Evolutionary conservation across 805 yeast species (phyloP).

Genomic region (Debaryomyces hansenii): DNA sequence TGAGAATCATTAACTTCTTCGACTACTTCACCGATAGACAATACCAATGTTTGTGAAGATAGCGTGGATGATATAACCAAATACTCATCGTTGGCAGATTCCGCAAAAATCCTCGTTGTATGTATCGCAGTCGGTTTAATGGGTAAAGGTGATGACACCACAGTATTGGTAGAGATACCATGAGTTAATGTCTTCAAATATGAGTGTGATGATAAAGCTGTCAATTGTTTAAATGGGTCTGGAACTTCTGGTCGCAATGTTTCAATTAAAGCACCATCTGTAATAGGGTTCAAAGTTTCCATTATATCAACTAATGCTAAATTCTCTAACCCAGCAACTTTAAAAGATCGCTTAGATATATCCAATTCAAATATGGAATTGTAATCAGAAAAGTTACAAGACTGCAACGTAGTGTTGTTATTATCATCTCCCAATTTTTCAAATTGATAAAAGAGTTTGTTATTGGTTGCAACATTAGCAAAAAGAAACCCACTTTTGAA

Average conservation of each 20-base stretch:
- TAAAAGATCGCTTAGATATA: conserved; percentile 2
- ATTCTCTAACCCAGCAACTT: conserved; percentile 48
- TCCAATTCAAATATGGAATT: neutral
- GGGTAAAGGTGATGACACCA: conserved; percentile 80
- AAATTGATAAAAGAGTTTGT: conserved; percentile 74
- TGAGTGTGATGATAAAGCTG: conserved; percentile 41
- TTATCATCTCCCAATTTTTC: conserved; percentile 68
- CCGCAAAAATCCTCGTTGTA: conserved; percentile 52
- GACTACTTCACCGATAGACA: conserved; percentile 77
- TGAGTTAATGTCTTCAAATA: conserved; percentile 49
- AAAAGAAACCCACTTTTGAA: conserved; percentile 76
- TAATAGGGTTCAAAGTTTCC: conserved; percentile 54
- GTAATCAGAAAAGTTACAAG: conserved; percentile 6
- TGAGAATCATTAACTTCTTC: conserved; percentile 73
- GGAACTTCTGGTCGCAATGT: conserved; percentile 8
- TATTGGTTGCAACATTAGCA: conserved; percentile 61
- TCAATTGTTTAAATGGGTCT: conserved; percentile 20
- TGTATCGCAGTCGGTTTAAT: conserved; percentile 57
- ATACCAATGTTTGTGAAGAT: conserved; percentile 64
- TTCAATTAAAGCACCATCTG: conserved; percentile 23
- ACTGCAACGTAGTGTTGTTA: conserved; percentile 21
- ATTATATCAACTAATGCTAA: conserved; percentile 56
- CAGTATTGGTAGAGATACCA: conserved; percentile 59
- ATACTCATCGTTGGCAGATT: conserved; percentile 56
- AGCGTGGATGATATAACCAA: conserved; percentile 60